Base-by-base conservation (phyloP, 768 basidiomycete species). In the Epithele typhae region DNA sequence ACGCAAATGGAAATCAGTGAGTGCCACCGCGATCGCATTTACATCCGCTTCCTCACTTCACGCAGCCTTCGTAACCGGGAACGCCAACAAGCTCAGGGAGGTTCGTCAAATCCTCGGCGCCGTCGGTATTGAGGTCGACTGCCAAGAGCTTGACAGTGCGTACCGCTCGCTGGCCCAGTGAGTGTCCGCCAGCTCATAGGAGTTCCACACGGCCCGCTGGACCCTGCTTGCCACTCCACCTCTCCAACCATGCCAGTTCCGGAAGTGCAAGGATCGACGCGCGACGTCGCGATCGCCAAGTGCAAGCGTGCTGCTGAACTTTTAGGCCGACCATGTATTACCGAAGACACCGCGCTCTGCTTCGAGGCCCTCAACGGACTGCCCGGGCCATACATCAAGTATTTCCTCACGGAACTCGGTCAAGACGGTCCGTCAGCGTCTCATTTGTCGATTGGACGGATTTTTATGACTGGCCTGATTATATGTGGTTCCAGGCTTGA, bases 371-470 rank as follows among this genome's bases (percentile, higher is more conserved):
- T 98, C 15, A 79, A 84, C 17, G 95, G 92, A 0, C 77, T 99
- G 3, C 96, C 96, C 2, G 96, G 96, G 0, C 95, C 95, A 0
- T 99, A 95, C 68, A 94, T 99, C 74, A 99, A 99, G 59, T 74
- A 90, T 53, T 99, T 99, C 65, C 69, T 97, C 65, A 74, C 75
- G 36, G 76, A 75, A 21, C 65, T 97, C 5, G 95, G 95, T 2
- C 90, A 92, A 62, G 82, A 90, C 52, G 95, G 95, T 71, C 45
- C 43, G 72, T 54, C 18, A 21, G 15, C 27, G 12, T 8, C 27
- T 7, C 14, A 14, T 30, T 7, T 12, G 27, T 34, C 23, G 36
- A 35, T n/a, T 39, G 5, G 30, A 22, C 5, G 18, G 22, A 15
- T 24, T 10, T 22, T 35, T 25, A 14, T 18, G 23, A 34, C 8